A percentile compares a stretch with the other conserved stretches of the same genome.
Conservation (phyloP, 2,329 filamentous ascomycete species). For the Alternaria sp. region DNA sequence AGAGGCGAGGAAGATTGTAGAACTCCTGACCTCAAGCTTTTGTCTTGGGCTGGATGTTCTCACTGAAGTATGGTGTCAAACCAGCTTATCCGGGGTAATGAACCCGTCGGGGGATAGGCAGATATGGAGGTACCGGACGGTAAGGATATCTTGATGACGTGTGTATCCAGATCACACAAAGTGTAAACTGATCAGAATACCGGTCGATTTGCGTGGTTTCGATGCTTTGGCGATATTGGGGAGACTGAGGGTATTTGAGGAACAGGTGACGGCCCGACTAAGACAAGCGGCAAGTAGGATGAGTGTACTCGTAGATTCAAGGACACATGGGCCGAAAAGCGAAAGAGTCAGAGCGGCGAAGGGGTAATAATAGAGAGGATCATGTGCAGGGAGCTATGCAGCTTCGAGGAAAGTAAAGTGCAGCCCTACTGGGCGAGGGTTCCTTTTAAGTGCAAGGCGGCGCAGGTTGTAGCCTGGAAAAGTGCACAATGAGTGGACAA, state of each 20-base stretch:
- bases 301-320: slow-evolving; percentile 19
- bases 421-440: slow-evolving; percentile 31
- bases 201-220: not conserved
- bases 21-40: slow-evolving; percentile 17
- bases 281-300: slow-evolving; percentile 33
- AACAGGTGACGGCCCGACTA: slow-evolving; percentile 32
- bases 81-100: slow-evolving; percentile 26
- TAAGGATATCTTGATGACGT: not conserved
- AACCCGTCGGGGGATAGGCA: slow-evolving; percentile 29
- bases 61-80: slow-evolving; percentile 4
- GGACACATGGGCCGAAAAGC: slow-evolving; percentile 19
- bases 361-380: slow-evolving; percentile 25
- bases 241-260: slow-evolving; percentile 17
- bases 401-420: slow-evolving; percentile 23
- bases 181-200: not conserved
- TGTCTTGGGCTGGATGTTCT: not conserved
- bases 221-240: slow-evolving; percentile 4
- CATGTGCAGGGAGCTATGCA: slow-evolving; percentile 34
- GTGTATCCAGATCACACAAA: not conserved
- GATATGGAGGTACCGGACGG: slow-evolving; percentile 10
- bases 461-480: slow-evolving; percentile 43
- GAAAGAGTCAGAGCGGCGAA: slow-evolving; percentile 34
- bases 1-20: not conserved
- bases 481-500: slow-evolving; percentile 29
- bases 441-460: slow-evolving; percentile 35